Base-by-base conservation (phyloP, 306 rosid genomes). In the Castanopsis chinensis region DNA sequence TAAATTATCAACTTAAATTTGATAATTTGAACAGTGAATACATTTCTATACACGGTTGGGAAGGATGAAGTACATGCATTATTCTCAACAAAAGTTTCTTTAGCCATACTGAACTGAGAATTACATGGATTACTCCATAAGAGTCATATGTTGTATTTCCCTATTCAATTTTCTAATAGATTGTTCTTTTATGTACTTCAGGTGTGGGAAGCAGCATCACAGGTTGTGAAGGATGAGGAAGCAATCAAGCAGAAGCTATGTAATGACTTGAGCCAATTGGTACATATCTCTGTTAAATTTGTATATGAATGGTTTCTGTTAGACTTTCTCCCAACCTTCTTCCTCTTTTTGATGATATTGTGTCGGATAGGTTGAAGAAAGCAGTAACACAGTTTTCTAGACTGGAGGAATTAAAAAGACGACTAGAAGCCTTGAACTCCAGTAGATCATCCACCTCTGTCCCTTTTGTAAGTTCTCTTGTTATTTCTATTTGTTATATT, bases 341-440 rank as follows among this genome's bases (percentile, higher is more conserved):
- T 49, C 53, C 30, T 60, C 75, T 77, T 60, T 78, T 83, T 87
- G 88, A 88, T 49, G 33, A 76, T 78, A 41, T 76, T 71, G 58
- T 87, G 58, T 71, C 77, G 37, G 20, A 58, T 73, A 92, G 99
- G 97, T 94, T 77, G 93, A 91, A 91, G 97, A 94, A 84, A 90
- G 99, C 90, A 86, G 92, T 84, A 85, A n/a, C 64, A 64, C 99
- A 94, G 81, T 85, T 92, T 64, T 25, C 91, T 28, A 85, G 97
- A 78, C 88, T 94, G 58, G 99, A 89, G 85, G 99, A 92, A 89
- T 82, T 94, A 82, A 92, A 92, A 87, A 88, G 97, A 81, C 83
- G 99, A 76, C 75, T 94, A 67, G 97, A 94, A 82, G 99, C 97
- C 60, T 49, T 95, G 90, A 95, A 92, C 81, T 95, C 94, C 25